Percentiles rank a stretch among this genome's conserved stretches.
Evolutionary conservation across 345 rosid genomes (phyloP).

Genomic region (Lenwebbia sp.): DNA sequence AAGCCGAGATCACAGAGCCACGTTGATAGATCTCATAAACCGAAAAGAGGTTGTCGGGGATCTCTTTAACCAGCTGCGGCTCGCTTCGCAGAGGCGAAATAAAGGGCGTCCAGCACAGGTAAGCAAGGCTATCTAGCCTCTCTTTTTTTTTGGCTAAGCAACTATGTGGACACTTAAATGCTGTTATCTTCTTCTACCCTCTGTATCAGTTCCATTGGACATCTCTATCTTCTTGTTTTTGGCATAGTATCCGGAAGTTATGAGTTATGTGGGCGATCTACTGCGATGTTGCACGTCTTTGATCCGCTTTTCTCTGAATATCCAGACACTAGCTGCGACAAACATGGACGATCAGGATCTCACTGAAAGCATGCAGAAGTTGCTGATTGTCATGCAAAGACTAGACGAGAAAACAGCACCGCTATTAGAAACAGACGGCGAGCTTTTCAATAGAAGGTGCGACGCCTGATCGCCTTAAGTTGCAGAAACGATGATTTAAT

Average conservation of each 20-base stretch:
- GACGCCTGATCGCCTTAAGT: not conserved
- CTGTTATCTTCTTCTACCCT: not conserved
- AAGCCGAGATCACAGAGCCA: slow-evolving; percentile 53
- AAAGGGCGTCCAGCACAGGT: slow-evolving; percentile 88
- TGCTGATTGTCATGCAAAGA: slow-evolving; percentile 85
- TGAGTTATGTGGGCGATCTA: not conserved
- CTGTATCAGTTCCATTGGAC: too few species aligned
- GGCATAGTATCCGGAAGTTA: not conserved
- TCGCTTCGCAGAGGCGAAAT: slow-evolving; percentile 70
- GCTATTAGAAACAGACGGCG: slow-evolving; percentile 83
- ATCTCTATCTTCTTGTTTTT: not conserved
- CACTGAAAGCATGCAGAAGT: slow-evolving; percentile 86
- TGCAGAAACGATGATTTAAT: not conserved
- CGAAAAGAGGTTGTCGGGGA: slow-evolving; percentile 85
- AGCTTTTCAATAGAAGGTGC: slow-evolving; percentile 79
- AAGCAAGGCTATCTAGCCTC: slow-evolving; percentile 2
- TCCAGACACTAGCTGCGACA: slow-evolving; percentile 84
- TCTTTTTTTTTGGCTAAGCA: too few species aligned
- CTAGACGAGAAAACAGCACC: slow-evolving; percentile 82
- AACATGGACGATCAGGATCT: slow-evolving; percentile 73
- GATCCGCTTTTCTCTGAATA: not conserved
- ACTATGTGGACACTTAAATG: too few species aligned
- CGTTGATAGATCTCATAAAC: slow-evolving; percentile 69
- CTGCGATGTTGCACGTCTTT: not conserved
- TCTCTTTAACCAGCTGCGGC: slow-evolving; percentile 86